These are phyloP conservation scores for Kwoniella newhampshirensis DNA, from an alignment of 768 basidiomycete genomes.

Conservation along the genomic window DNA sequence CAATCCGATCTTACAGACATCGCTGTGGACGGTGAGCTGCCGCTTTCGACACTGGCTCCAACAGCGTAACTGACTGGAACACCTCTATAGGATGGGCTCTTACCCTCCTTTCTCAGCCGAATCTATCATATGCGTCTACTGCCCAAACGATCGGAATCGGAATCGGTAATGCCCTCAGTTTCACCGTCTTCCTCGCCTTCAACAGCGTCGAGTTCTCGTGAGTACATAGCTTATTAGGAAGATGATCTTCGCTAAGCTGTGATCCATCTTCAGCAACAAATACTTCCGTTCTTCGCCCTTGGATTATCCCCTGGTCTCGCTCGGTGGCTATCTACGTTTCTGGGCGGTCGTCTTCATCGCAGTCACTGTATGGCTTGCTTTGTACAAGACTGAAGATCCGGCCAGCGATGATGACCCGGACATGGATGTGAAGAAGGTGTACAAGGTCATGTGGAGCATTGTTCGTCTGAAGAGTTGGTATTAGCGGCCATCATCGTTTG, in stretches of 20 bases:
- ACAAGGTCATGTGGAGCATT: slow-evolving; percentile 92
- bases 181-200: slow-evolving; percentile 95
- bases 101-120: slow-evolving; percentile 76
- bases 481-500: not conserved
- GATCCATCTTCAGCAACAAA: slow-evolving; percentile 51
- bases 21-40: slow-evolving; percentile 75
- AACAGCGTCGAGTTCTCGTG: slow-evolving; percentile 90
- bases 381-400: slow-evolving; percentile 89
- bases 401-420: slow-evolving; percentile 70
- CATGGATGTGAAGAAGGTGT: slow-evolving; percentile 85
- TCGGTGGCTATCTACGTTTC: slow-evolving; percentile 79
- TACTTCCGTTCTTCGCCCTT: slow-evolving; percentile 56
- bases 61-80: not conserved
- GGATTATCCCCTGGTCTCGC: slow-evolving; percentile 56
- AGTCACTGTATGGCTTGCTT: slow-evolving; percentile 82
- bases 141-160: slow-evolving; percentile 97
- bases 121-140: slow-evolving; percentile 92
- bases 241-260: not conserved
- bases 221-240: slow-evolving; percentile 17
- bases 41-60: not conserved
- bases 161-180: slow-evolving; percentile 90
- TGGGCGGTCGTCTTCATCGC: slow-evolving; percentile 76
- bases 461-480: slow-evolving; percentile 83
- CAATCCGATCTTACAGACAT: slow-evolving; percentile 81
- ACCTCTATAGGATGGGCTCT: slow-evolving; percentile 55